phyloP scores from a whole-genome alignment of 2,329 filamentous ascomycete species.

The Escovopsis weberi region DNA sequence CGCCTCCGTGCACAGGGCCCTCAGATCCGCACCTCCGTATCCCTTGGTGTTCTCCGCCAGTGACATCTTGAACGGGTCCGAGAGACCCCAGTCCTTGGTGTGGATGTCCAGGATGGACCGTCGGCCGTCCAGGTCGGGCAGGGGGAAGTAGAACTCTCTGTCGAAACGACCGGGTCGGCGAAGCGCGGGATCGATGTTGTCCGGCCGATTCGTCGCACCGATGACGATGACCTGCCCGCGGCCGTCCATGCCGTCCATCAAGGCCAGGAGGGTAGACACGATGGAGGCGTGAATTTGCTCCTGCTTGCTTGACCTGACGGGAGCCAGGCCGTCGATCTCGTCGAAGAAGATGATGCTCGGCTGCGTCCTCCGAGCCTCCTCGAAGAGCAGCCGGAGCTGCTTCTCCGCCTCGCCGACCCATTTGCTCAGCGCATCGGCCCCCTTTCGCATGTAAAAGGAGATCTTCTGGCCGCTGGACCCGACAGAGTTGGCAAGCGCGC shows the following conservation, averaged over 20 bases:
- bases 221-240: slow-evolving; percentile 97
- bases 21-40: slow-evolving; percentile 88
- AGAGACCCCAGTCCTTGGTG: slow-evolving; percentile 82
- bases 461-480: slow-evolving; percentile 84
- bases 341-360: slow-evolving; percentile 99
- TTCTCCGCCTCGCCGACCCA: slow-evolving; percentile 98
- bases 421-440: slow-evolving; percentile 92
- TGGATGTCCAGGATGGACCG: slow-evolving; percentile 88
- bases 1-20: slow-evolving; percentile 89
- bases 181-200: slow-evolving; percentile 92
- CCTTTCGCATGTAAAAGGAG: slow-evolving; percentile 98
- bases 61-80: slow-evolving; percentile 63
- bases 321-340: slow-evolving; percentile 92
- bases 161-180: slow-evolving; percentile 90
- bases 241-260: slow-evolving; percentile 99
- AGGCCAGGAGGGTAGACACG: slow-evolving; percentile 78
- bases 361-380: slow-evolving; percentile 88
- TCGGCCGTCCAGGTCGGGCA: slow-evolving; percentile 68
- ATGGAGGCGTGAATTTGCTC: slow-evolving; percentile 98
- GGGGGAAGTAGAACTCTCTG: slow-evolving; percentile 92
- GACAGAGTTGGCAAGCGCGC: slow-evolving; percentile 82
- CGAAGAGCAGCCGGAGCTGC: slow-evolving; percentile 83
- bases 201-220: slow-evolving; percentile 92
- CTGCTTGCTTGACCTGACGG: slow-evolving; percentile 92
- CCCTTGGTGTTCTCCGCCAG: slow-evolving; percentile 85